Evolutionary conservation across 1,284 basidiomycete species (phyloP).

Genomic region (Trichosporon sp.): DNA sequence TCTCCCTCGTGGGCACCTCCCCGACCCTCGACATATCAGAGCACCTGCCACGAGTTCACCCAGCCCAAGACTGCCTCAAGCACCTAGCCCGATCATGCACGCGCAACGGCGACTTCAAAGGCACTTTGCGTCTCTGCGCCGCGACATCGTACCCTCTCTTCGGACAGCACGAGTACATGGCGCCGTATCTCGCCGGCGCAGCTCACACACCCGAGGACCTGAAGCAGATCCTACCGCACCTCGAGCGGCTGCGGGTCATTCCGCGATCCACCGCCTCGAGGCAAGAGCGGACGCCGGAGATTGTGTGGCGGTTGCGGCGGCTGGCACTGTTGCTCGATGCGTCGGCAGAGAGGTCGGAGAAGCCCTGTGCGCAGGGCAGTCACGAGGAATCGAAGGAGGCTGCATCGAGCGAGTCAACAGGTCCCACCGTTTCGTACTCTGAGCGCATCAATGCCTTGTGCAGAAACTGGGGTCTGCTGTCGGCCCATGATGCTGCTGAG

Average conservation of each 20-base stretch:
- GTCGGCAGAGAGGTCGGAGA: neutral
- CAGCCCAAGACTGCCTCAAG: neutral
- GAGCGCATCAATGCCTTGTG: neutral
- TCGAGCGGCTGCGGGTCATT: neutral
- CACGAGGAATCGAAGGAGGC: too few species aligned
- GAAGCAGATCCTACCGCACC: neutral
- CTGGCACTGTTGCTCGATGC: neutral
- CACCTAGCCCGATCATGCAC: neutral
- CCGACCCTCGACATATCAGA: too few species aligned
- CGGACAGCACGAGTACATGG: neutral
- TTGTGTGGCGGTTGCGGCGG: neutral
- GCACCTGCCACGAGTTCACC: neutral
- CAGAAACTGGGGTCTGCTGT: neutral
- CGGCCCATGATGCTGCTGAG: too few species aligned
- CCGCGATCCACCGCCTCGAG: neutral
- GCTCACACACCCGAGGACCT: constrained; percentile 11
- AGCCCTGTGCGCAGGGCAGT: neutral
- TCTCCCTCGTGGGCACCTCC: too few species aligned
- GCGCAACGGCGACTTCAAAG: neutral
- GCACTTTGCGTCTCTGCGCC: neutral
- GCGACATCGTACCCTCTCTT: neutral
- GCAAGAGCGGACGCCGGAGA: neutral
- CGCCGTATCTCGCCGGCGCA: constrained; percentile 2
- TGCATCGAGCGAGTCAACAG: too few species aligned
- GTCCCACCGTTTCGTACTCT: neutral